A percentile compares a stretch with the other conserved stretches of the same genome.
These are phyloP conservation scores for Serpula lacrymans DNA, from an alignment of 768 basidiomycete species.

Conservation along the genomic window DNA sequence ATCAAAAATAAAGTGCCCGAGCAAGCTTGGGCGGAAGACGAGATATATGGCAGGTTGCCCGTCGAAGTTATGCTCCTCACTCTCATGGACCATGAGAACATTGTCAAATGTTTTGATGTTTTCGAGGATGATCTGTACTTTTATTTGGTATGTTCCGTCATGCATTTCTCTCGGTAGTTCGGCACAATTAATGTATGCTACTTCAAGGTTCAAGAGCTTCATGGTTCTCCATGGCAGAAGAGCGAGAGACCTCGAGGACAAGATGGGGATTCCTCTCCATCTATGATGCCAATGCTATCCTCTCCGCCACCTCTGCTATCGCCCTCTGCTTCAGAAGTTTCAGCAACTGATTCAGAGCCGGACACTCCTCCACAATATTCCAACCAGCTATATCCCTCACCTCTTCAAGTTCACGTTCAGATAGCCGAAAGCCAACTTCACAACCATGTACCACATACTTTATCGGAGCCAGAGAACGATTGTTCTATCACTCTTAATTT, in stretches of 20 bases:
- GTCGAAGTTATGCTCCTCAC: constrained; percentile 78
- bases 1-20: constrained; percentile 67
- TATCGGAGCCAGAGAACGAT: constrained; percentile 6
- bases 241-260: constrained; percentile 30
- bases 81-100: constrained; percentile 71
- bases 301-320: constrained; percentile 53
- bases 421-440: constrained; percentile 11
- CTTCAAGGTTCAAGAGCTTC: constrained; percentile 81
- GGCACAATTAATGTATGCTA: constrained; percentile 7
- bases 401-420: constrained; percentile 13
- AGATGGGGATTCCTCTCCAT: constrained; percentile 21
- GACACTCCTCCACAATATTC: constrained; percentile 39
- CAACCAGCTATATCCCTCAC: constrained; percentile 16
- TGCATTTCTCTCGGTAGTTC: neutral
- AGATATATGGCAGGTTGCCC: constrained; percentile 61
- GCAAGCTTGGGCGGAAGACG: constrained; percentile 54
- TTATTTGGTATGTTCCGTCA: constrained; percentile 64
- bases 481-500: constrained; percentile 9
- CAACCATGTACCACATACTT: too few relatives aligned
- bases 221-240: constrained; percentile 85
- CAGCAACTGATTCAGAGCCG: constrained; percentile 40
- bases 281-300: constrained; percentile 18
- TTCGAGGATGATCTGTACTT: constrained; percentile 84
- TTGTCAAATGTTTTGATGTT: constrained; percentile 79
- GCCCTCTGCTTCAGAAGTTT: constrained; percentile 50